Evolutionary conservation across 192 early-diverging fungal genomes (phyloP).

Genomic region (Kappamyces sp.): DNA sequence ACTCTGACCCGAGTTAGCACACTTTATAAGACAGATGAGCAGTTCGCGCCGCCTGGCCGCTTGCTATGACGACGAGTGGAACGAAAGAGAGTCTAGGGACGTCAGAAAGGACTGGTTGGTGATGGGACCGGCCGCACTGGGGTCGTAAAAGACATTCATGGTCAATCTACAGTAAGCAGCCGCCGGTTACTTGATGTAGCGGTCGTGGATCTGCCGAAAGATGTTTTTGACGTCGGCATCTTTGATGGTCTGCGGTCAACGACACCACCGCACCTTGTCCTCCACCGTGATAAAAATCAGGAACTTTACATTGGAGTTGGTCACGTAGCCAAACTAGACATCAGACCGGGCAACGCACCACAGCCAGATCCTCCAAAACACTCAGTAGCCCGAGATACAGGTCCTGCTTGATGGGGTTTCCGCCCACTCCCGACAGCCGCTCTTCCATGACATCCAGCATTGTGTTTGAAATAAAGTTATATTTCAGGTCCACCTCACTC

Average conservation of each 20-base stretch:
- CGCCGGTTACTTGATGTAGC: not conserved
- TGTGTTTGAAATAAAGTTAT: constrained; percentile 10
- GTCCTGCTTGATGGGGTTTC: constrained; percentile 32
- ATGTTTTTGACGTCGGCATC: constrained; percentile 78
- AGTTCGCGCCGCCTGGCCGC: no score
- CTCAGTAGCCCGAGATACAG: constrained; percentile 83
- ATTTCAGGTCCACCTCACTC: not conserved
- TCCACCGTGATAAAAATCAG: constrained; percentile 34
- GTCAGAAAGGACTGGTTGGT: no score
- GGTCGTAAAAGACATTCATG: no score
- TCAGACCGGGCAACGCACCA: constrained; percentile 39
- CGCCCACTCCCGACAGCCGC: not conserved
- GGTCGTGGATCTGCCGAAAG: constrained; percentile 11
- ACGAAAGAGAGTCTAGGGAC: no score
- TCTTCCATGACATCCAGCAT: constrained; percentile 11
- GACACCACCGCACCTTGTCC: constrained; percentile 30
- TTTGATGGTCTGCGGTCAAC: constrained; percentile 47
- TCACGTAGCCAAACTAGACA: constrained; percentile 73
- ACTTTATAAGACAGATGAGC: no score
- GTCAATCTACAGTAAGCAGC: no score
- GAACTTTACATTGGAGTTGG: constrained; percentile 77
- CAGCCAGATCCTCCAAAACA: constrained; percentile 81
- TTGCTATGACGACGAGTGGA: no score
- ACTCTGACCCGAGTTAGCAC: no score
- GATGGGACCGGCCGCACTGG: no score